Base-by-base conservation (phyloP, 108 stramenopile species). In the Hondaea fermentalgiana region DNA sequence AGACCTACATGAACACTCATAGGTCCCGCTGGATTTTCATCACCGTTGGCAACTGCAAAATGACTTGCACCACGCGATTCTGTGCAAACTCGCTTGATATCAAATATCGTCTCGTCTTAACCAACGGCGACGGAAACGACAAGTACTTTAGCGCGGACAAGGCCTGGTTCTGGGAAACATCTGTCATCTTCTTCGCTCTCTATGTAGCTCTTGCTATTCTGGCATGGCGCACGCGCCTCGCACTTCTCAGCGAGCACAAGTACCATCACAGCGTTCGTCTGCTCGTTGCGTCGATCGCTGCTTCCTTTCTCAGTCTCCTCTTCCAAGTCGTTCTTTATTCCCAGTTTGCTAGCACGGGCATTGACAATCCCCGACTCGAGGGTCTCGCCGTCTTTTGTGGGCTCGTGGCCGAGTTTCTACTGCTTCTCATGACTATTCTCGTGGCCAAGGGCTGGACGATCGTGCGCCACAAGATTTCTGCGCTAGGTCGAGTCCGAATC, bases 391-490 rank as follows among this genome's bases (percentile, higher is more conserved):
- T 44, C 29, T 25, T 64, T 35, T 35, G 60, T n/a, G 8, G 49
- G 0, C 88, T 64, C 45, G 21, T 44, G 35, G 69, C 88, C 8
- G 88, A 72, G 55, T 16, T 53, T 12, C 43, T 72, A 3, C 59
- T 91, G 28, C 21, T 91, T 16, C 55, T 88, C 45, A 23, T 89
- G 44, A 17, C 72, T 10, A 35, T 91, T 4, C 29, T 91, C 3
- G 69, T 91, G 45, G 90, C 90, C 88, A 91, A 91, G 90, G 90
- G 90, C 5, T 91, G 90, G 90, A 91, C 90, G 4, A 76, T 91
- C 45, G 90, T 91, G 14, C 88, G 90, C 87, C 90, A 87, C 21
- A 91, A 91, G 90, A 72, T 91, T 19, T 47, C 42, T 6, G 60
- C 59, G 44, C 53, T 28, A n/a, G 90, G 90, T 21, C 60, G 90